Evolutionary conservation across 2,329 filamentous ascomycete genomes (phyloP), one percentile per base, ranked within the genome.

Genomic region (Colletotrichum noveboracense): DNA sequence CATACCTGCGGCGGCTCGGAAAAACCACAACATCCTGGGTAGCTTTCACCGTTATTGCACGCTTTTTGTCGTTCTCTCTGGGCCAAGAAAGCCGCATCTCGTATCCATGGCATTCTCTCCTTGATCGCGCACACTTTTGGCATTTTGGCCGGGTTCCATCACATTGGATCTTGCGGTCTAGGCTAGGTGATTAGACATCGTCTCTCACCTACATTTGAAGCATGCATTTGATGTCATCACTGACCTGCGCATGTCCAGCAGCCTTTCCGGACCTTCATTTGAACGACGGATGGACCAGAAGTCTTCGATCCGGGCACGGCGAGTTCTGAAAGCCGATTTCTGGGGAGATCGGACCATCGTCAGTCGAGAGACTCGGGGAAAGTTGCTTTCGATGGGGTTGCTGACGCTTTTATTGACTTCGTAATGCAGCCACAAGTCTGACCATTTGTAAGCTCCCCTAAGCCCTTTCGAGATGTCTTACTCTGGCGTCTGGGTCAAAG

Each of bases 211-310:
- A 6, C 24, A 34, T n/a, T 24, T 13, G 12, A 1, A 16, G 7
- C 4, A 18, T 21, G 43, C 0, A 7, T 3, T 3, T 16, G 13
- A 1, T 0, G 1, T n/a, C 1, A 8, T 0, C 26, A 72, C 70
- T 72, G n/a, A 72, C 70, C 64, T 62, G 70, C 36, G 5, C 70
- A 72, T 2, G 70, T 72, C 70, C 65, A 73, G 28, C 65, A 73
- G 13, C 65, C 55, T 18, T 32, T 73, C 21, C 65, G 65, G n/a
- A n/a, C 14, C 30, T 55, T 73, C 70, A 70, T 73, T 24, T 9
- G 1, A 14, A 1, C 21, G 56, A 36, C 13, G 6, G 13, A 24
- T 56, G n/a, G 3, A 18, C 8, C 1, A 9, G 26, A 14, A 24
- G 24, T 24, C 24, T 24, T 24, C 24, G 24, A 24, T 24, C 24